A percentile compares a stretch with the other conserved stretches of the same genome.
phyloP scores from a whole-genome alignment of 768 basidiomycete genomes.

The Russula emetica region DNA sequence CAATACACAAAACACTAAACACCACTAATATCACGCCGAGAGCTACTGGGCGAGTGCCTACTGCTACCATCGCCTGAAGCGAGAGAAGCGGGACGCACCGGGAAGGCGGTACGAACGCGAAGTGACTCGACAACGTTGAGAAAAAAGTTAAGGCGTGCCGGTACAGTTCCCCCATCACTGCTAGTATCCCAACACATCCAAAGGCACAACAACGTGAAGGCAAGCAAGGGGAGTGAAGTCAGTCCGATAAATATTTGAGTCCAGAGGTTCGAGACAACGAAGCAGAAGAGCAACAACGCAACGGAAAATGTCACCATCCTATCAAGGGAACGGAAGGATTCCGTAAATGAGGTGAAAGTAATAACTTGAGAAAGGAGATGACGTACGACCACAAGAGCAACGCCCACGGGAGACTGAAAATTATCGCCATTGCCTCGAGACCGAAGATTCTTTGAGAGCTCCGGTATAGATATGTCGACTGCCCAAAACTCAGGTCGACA shows the following conservation, averaged over 20 bases:
- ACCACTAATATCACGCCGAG: too few relatives aligned
- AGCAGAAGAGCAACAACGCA: constrained; percentile 21
- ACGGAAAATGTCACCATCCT: constrained; percentile 23
- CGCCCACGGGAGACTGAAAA: constrained; percentile 19
- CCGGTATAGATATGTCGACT: constrained; percentile 13
- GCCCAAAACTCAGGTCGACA: not conserved
- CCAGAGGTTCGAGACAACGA: constrained; percentile 6
- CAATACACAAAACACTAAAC: too few relatives aligned
- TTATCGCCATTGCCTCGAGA: constrained; percentile 20
- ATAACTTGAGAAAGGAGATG: not conserved
- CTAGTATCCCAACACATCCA: too few relatives aligned
- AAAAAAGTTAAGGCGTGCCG: too few relatives aligned
- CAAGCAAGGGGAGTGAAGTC: not conserved
- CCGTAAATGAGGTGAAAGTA: not conserved
- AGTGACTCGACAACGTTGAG: too few relatives aligned
- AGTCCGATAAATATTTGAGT: constrained; percentile 15
- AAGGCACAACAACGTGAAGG: too few relatives aligned
- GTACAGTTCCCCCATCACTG: too few relatives aligned
- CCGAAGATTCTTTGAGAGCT: constrained; percentile 5
- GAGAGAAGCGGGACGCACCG: too few relatives aligned
- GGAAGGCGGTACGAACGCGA: too few relatives aligned
- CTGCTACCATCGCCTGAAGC: too few relatives aligned
- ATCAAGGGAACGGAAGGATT: not conserved
- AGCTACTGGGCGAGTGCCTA: too few relatives aligned
- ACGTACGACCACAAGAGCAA: constrained; percentile 23